Evolutionary conservation across 2,329 filamentous ascomycete species (phyloP).

Genomic region (Colletotrichum trifolii): DNA sequence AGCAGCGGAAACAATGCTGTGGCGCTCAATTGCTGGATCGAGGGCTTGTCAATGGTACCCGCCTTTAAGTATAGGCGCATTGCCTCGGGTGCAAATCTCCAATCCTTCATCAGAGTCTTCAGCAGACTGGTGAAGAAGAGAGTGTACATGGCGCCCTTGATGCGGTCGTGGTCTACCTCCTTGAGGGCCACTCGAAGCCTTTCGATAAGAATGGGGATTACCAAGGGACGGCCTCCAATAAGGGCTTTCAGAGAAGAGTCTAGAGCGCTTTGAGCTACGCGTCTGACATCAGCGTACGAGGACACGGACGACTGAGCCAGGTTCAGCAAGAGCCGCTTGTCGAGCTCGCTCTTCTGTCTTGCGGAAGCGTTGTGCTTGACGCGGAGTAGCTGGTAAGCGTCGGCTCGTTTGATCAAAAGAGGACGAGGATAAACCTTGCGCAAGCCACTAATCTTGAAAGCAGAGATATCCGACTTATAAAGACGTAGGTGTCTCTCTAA

Average conservation of each 20-base stretch:
- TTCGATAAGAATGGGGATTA: constrained; percentile 88
- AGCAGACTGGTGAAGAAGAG: constrained; percentile 88
- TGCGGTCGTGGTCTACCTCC: constrained; percentile 84
- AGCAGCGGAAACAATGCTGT: constrained; percentile 86
- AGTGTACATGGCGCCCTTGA: constrained; percentile 95
- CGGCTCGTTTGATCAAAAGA: constrained; percentile 89
- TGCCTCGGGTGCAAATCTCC: constrained; percentile 92
- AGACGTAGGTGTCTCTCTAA: constrained; percentile 88
- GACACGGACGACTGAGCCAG: constrained; percentile 91
- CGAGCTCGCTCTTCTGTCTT: constrained; percentile 87
- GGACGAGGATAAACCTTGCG: constrained; percentile 93
- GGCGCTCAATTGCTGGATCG: constrained; percentile 88
- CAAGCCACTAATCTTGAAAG: constrained; percentile 94
- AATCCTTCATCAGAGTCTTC: constrained; percentile 89
- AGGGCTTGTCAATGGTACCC: constrained; percentile 90
- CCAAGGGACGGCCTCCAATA: constrained; percentile 85
- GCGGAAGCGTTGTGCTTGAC: constrained; percentile 92
- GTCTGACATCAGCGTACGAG: constrained; percentile 93
- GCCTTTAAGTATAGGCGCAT: constrained; percentile 92
- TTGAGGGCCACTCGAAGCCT: constrained; percentile 83
- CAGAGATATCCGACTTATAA: constrained; percentile 85
- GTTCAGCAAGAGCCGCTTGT: constrained; percentile 86
- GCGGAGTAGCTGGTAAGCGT: constrained; percentile 94
- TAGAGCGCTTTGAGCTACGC: constrained; percentile 89
- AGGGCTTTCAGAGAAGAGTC: constrained; percentile 94